Percentiles rank a stretch among this genome's conserved stretches.
Evolutionary conservation across 2,329 filamentous ascomycete species (phyloP).

Genomic region (Pestalotiopsis sp.): DNA sequence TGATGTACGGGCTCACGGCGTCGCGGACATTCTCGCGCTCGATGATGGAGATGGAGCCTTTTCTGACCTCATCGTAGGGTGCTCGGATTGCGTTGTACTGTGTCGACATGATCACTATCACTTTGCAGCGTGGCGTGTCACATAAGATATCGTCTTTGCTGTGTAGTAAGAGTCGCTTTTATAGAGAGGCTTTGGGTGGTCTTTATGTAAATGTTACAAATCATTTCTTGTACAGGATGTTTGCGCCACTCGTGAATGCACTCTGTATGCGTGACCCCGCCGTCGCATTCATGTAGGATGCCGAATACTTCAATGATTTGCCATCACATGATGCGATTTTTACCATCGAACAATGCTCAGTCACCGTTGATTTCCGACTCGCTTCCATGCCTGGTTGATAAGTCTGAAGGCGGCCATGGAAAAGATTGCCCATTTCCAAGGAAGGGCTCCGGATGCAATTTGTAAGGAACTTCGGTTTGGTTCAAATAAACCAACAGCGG

Average conservation of each 20-base stretch:
- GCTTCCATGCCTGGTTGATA: too few relatives aligned
- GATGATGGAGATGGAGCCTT: neutral
- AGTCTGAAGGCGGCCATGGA: neutral
- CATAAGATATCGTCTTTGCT: neutral
- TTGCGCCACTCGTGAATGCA: neutral
- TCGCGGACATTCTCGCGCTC: constrained; percentile 2
- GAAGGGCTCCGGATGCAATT: neutral
- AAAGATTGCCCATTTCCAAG: neutral
- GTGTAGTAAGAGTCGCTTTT: neutral
- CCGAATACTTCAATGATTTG: neutral
- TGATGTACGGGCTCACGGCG: neutral
- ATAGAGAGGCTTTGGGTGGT: neutral
- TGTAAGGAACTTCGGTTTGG: too few relatives aligned
- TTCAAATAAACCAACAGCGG: too few relatives aligned
- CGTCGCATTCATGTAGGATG: neutral
- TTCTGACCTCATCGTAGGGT: constrained; percentile 4
- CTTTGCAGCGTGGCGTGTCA: neutral
- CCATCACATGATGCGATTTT: neutral
- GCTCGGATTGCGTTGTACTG: constrained; percentile 1
- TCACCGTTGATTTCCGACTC: neutral
- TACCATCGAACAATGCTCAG: neutral
- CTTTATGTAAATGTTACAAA: neutral
- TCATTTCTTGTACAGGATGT: neutral
- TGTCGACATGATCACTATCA: neutral
- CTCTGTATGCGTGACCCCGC: neutral